Conservation (phyloP, 2,329 filamentous ascomycete species). For the Hypoxylon sp. region DNA sequence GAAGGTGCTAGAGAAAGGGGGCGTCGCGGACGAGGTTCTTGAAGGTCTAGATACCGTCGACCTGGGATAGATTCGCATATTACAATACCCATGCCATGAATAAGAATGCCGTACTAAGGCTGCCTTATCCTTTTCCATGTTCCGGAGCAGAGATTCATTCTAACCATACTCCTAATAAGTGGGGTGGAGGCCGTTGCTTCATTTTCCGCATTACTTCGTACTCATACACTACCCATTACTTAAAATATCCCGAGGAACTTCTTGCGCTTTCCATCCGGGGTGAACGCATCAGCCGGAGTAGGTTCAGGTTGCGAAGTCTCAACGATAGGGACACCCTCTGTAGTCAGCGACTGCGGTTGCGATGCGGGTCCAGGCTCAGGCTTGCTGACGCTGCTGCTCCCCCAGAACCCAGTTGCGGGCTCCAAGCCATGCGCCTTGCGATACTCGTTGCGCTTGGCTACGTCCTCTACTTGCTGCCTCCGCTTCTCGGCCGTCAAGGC, state of each 20-base stretch:
- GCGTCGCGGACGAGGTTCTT: conserved; percentile 88
- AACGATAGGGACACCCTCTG: conserved; percentile 23
- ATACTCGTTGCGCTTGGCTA: conserved; percentile 87
- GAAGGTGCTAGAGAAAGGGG: conserved; percentile 80
- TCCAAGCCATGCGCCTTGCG: conserved; percentile 88
- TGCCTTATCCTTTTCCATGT: conserved; percentile 17
- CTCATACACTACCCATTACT: conserved; percentile 20
- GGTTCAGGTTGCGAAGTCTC: conserved; percentile 29
- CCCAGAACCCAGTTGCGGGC: conserved; percentile 48
- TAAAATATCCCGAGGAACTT: conserved; percentile 90
- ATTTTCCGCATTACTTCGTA: conserved; percentile 13
- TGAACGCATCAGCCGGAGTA: conserved; percentile 30
- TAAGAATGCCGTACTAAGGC: conserved; percentile 11
- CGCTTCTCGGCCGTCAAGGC: conserved; percentile 78
- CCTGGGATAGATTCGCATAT: conserved; percentile 55
- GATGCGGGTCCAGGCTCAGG: background rate
- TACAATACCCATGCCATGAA: conserved; percentile 48
- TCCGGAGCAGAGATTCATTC: conserved; percentile 29
- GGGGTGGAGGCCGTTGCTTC: conserved; percentile 4
- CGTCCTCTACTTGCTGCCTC: conserved; percentile 82
- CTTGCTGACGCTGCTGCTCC: conserved; percentile 44
- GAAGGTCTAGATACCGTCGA: conserved; percentile 84
- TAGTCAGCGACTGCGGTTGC: background rate
- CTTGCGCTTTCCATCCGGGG: conserved; percentile 67
- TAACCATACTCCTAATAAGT: conserved; percentile 18